phyloP scores from a whole-genome alignment of 352 stramenopile genomes.

The Blastocystis sp. region DNA sequence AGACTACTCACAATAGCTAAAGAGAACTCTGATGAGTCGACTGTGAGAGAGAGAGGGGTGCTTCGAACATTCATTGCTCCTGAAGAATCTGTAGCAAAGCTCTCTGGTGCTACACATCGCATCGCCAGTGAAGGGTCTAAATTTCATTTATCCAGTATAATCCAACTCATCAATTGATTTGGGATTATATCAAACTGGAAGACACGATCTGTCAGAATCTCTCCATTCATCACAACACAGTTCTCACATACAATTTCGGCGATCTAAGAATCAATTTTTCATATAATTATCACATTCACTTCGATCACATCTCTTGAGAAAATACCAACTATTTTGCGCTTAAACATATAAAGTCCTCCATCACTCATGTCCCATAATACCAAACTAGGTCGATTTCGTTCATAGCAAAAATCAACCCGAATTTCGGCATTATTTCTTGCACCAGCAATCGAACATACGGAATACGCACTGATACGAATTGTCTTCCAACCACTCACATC shows the following conservation, averaged over 20 bases:
- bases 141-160: background rate
- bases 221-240: background rate
- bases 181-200: background rate
- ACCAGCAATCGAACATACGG: background rate
- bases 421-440: background rate
- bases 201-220: background rate
- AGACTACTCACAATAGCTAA: background rate
- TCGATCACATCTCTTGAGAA: background rate
- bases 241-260: slow-evolving; percentile 4
- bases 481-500: background rate
- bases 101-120: background rate
- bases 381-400: slow-evolving; percentile 6
- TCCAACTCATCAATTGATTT: background rate
- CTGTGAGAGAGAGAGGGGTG: background rate
- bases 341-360: background rate
- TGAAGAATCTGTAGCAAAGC: background rate
- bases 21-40: background rate
- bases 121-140: background rate
- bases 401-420: background rate
- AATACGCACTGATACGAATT: background rate
- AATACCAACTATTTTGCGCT: background rate
- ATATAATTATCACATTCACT: background rate
- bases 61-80: slow-evolving; percentile 10
- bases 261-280: background rate
- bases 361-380: background rate